phyloP scores from a whole-genome alignment of 78 protist species.

The Dictyostelium intermedium region DNA sequence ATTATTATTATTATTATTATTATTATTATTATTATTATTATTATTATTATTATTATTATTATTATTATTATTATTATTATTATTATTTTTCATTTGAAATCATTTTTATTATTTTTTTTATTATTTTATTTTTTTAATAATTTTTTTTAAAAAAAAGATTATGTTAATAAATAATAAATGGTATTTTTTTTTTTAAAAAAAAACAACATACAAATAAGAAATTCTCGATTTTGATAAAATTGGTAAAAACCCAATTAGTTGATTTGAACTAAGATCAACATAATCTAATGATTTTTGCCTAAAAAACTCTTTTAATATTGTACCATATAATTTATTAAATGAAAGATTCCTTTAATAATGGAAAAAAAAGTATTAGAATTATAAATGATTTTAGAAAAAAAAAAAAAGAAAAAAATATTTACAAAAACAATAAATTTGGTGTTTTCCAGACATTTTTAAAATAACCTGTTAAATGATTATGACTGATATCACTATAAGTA shows the following conservation, averaged over 20 bases:
- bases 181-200: neutral
- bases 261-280: neutral
- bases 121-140: too few species aligned
- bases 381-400: neutral
- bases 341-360: neutral
- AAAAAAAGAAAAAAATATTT: neutral
- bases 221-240: conserved; percentile 3
- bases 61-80: too few species aligned
- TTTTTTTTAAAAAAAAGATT: neutral
- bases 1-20: too few species aligned
- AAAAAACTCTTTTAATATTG: neutral
- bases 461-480: conserved; percentile 27
- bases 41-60: too few species aligned
- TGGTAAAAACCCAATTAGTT: conserved; percentile 11
- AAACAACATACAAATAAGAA: neutral
- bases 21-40: too few species aligned
- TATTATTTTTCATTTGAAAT: too few species aligned
- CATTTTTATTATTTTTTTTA: too few species aligned
- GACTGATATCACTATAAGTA: neutral
- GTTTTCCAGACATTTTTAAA: neutral
- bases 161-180: neutral
- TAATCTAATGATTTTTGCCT: neutral
- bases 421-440: neutral
- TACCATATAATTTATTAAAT: neutral
- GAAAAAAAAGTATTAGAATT: neutral